Evolutionary conservation across 2,329 filamentous ascomycete genomes (phyloP), one percentile per base, ranked within the genome.

Genomic region (Ceratocystis papillata): DNA sequence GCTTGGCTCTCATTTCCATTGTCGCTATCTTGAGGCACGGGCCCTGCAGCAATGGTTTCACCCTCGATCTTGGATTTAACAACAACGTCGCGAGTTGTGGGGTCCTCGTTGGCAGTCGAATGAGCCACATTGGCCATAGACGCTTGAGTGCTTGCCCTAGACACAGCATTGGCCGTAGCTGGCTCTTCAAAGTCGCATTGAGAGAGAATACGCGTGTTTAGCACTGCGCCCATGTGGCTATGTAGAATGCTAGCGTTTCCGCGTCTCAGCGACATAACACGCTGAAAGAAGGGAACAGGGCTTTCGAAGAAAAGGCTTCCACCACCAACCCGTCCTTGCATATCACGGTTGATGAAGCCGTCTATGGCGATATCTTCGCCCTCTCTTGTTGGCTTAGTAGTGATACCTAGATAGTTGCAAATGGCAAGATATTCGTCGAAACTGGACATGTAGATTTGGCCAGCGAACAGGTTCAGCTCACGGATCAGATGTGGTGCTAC

Each of bases 401-500:
- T 73, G 0, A 87, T 70, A 0, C 83, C 80, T 0, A 88, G 73
- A 50, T 78, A 79, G 0, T 75, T 71, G 67, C 83, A 86, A 0
- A 80, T 71, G 0, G 75, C 71, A 0, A 72, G 69, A 68, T 89
- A 90, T 64, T 88, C 80, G 0, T 74, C 67, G 55, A 78, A 81
- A 0, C 76, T 79, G 0, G 71, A 72, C 8, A 89, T 75, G 69
- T 89, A 90, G 0, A 89, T 76, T 65, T 87, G 84, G 0, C 87
- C 87, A 0, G 87, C 77, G 65, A 90, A 89, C 0, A 90, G 73
- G 55, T 87, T 86, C 0, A 90, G 77, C 66, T 83, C 77, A 0
- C 77, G 73, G 0, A 75, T 72, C 0, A 81, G 70, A 4, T 59
- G n/a, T 59, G 25, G 22, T 5, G 50, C 41, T n/a, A 37, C 5